A percentile compares a stretch with the other conserved stretches of the same genome.
phyloP scores from a whole-genome alignment of 73 alveolate genomes.

The Vitrella brassicaformis region DNA sequence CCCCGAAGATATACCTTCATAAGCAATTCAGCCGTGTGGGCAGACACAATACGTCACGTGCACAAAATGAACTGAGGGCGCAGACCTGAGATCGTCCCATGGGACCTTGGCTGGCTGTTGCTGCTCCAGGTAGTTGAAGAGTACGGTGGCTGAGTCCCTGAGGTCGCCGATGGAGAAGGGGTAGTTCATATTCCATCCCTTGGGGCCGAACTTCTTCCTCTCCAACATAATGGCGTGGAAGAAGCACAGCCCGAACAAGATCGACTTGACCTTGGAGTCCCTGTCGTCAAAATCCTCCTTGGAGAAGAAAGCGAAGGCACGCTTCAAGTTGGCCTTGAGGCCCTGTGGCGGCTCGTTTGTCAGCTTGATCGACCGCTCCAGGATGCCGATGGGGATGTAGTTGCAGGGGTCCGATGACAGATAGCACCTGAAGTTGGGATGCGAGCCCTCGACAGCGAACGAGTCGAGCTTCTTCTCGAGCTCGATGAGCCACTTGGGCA shows the following conservation, averaged over 20 bases:
- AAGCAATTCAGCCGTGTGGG: neutral
- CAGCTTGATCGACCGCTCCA: constrained; percentile 96
- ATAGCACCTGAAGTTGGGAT: constrained; percentile 94
- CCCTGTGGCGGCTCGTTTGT: constrained; percentile 99
- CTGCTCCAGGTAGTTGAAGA: constrained; percentile 43
- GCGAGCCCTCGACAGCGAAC: constrained; percentile 86
- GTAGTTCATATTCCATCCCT: constrained; percentile 98
- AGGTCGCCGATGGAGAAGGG: constrained; percentile 98
- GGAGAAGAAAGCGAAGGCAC: constrained; percentile 96
- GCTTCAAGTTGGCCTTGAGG: constrained; percentile 92
- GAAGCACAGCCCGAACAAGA: constrained; percentile 97
- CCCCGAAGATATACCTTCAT: constrained; percentile 92
- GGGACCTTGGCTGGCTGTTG: constrained; percentile 43
- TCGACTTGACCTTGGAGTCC: constrained; percentile 88
- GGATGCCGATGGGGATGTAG: constrained; percentile 93
- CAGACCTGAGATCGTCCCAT: constrained; percentile 44
- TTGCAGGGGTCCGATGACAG: constrained; percentile 77
- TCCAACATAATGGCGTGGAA: constrained; percentile 98
- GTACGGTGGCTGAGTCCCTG: constrained; percentile 95
- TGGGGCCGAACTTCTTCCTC: constrained; percentile 99
- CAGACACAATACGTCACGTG: too few relatives aligned
- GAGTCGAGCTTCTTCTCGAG: constrained; percentile 88
- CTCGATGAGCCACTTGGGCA: constrained; percentile 97
- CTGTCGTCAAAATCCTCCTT: constrained; percentile 97
- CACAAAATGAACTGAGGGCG: neutral